These are phyloP conservation scores for Xylaria multiplex DNA, from an alignment of 2,329 filamentous ascomycete genomes.

Conservation along the genomic window DNA sequence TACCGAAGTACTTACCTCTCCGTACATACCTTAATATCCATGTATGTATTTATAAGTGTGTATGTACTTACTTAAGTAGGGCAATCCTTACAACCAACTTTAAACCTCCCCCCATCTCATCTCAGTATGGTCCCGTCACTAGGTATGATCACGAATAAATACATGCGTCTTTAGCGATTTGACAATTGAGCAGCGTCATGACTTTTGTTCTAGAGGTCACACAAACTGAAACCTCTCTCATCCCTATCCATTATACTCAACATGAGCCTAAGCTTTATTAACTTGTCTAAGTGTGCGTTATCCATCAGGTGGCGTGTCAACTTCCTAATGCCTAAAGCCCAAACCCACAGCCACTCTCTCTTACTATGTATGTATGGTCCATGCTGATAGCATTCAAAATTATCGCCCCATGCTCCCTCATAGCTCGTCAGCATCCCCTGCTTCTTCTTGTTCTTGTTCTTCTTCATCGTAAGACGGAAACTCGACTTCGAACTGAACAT, in stretches of 20 bases:
- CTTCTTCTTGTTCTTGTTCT: conserved; percentile 28
- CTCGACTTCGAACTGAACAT: conserved; percentile 57
- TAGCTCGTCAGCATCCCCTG: conserved; percentile 15
- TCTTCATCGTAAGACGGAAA: conserved; percentile 51
- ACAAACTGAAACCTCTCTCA: background rate
- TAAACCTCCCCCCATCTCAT: too few relatives aligned
- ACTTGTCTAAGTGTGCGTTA: background rate
- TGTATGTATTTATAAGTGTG: too few relatives aligned
- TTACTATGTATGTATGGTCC: background rate
- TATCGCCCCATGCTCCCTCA: background rate
- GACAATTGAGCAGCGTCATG: background rate
- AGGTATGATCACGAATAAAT: too few relatives aligned
- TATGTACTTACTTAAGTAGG: too few relatives aligned
- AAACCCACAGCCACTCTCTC: background rate
- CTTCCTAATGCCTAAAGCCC: background rate
- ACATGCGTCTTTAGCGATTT: too few relatives aligned
- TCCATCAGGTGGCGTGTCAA: background rate
- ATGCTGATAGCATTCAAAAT: background rate
- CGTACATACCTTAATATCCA: too few relatives aligned
- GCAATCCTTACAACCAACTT: too few relatives aligned
- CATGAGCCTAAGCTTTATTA: background rate
- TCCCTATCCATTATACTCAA: background rate
- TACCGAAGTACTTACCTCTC: too few relatives aligned
- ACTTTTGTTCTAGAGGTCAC: background rate
- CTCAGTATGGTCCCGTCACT: too few relatives aligned